phyloP scores from a whole-genome alignment of 2,329 filamentous ascomycete genomes.

The Aspergillus quadrilineatus region DNA sequence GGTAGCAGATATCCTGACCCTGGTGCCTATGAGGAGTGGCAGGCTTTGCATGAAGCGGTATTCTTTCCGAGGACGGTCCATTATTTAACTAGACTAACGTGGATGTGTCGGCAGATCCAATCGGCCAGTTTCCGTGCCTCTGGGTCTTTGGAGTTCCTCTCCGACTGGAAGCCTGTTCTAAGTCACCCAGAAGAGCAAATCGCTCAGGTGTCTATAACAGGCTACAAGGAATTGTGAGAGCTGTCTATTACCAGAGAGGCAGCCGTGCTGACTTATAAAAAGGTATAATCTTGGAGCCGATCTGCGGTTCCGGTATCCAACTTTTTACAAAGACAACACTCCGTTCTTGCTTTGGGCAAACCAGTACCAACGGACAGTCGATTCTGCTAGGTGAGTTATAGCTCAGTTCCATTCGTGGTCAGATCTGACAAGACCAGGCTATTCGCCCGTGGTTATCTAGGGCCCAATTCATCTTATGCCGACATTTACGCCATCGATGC shows the following conservation, averaged over 20 bases:
- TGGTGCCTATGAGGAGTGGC: conserved; percentile 16
- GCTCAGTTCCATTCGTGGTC: too few species aligned
- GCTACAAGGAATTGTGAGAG: conserved; percentile 56
- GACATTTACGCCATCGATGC: conserved; percentile 53
- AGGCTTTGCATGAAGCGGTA: conserved; percentile 35
- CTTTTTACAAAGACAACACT: conserved; percentile 50
- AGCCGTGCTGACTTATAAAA: neutral
- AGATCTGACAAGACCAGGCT: conserved; percentile 54
- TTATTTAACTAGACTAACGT: neutral
- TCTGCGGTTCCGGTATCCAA: conserved; percentile 29
- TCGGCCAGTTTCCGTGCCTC: conserved; percentile 54
- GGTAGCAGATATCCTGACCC: conserved; percentile 17
- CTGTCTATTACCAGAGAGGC: too few species aligned
- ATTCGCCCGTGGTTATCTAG: conserved; percentile 63
- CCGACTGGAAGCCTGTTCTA: conserved; percentile 59
- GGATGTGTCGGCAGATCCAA: conserved; percentile 47
- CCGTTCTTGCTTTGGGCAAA: conserved; percentile 65
- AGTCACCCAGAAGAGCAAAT: conserved; percentile 57
- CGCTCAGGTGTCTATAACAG: conserved; percentile 59
- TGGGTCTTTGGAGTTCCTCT: conserved; percentile 57
- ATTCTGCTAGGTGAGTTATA: conserved; percentile 20
- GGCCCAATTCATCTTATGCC: conserved; percentile 49
- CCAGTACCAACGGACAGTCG: conserved; percentile 56
- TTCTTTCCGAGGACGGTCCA: neutral
- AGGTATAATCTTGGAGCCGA: conserved; percentile 32